phyloP scores from a whole-genome alignment of 75 land plant genomes.

The Pseudotsuga menziesii region DNA sequence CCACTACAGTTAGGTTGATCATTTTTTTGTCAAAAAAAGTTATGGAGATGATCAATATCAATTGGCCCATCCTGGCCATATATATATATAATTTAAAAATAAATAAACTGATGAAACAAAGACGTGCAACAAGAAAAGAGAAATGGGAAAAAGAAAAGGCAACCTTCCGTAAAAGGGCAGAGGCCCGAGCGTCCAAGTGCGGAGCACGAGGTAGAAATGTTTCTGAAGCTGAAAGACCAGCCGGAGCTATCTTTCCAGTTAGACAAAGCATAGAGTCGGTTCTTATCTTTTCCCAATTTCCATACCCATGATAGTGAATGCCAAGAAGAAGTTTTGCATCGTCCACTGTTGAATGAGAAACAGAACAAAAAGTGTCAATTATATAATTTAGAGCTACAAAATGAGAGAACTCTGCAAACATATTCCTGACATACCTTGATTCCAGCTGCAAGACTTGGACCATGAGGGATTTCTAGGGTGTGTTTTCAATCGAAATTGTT shows the following conservation, averaged over 20 bases:
- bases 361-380: background rate
- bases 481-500: slow-evolving; percentile 70
- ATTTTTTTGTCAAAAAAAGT: too few species aligned
- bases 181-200: slow-evolving; percentile 85
- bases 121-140: background rate
- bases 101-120: too few species aligned
- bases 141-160: background rate
- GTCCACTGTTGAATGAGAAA: slow-evolving; percentile 55
- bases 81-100: too few species aligned
- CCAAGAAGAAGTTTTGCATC: slow-evolving; percentile 97
- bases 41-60: too few species aligned
- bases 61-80: too few species aligned
- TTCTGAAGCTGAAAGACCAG: slow-evolving; percentile 74
- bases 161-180: slow-evolving; percentile 78
- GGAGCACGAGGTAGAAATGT: slow-evolving; percentile 94
- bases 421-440: slow-evolving; percentile 50
- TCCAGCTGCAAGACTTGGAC: slow-evolving; percentile 98
- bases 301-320: slow-evolving; percentile 86
- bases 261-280: slow-evolving; percentile 79
- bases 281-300: slow-evolving; percentile 97
- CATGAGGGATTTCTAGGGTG: slow-evolving; percentile 81
- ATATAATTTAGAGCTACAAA: background rate
- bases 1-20: too few species aligned
- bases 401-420: background rate
- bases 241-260: slow-evolving; percentile 88